Conservation (phyloP, 305 asterid species). For the Rubia peregrina region DNA sequence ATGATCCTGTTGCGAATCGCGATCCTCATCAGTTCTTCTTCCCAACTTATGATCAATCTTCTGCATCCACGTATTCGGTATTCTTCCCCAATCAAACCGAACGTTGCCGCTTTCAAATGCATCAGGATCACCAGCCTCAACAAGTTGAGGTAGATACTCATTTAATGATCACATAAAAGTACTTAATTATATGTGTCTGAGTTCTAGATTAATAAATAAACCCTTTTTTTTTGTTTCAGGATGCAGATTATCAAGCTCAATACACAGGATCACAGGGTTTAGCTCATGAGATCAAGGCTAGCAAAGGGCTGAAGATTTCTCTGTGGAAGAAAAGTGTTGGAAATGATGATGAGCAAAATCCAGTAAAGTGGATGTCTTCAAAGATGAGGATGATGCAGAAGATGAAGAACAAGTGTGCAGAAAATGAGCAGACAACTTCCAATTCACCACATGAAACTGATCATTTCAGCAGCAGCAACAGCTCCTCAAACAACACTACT, state of each 20-base stretch:
- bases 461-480: constrained; percentile 46
- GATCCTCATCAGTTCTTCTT: constrained; percentile 27
- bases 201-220: too few species aligned
- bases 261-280: constrained; percentile 32
- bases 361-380: constrained; percentile 50
- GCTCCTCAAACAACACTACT: constrained; percentile 36
- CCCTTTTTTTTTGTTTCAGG: constrained; percentile 19
- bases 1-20: constrained; percentile 25
- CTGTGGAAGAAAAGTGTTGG: constrained; percentile 46
- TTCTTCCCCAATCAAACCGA: constrained; percentile 41
- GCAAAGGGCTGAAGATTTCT: constrained; percentile 34
- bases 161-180: neutral
- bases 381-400: constrained; percentile 58
- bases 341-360: constrained; percentile 22
- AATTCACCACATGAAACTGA: constrained; percentile 43
- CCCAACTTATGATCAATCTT: constrained; percentile 29
- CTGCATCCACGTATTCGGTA: constrained; percentile 39
- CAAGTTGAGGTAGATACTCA: constrained; percentile 14
- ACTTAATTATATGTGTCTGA: too few species aligned
- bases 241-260: constrained; percentile 17
- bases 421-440: constrained; percentile 26
- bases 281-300: constrained; percentile 22
- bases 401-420: constrained; percentile 35
- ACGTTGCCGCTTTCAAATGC: constrained; percentile 20
- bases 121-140: constrained; percentile 25